A percentile compares a stretch with the other conserved stretches of the same genome.
Conservation (phyloP, 345 rosid genomes). For the Luvunga scandens region DNA sequence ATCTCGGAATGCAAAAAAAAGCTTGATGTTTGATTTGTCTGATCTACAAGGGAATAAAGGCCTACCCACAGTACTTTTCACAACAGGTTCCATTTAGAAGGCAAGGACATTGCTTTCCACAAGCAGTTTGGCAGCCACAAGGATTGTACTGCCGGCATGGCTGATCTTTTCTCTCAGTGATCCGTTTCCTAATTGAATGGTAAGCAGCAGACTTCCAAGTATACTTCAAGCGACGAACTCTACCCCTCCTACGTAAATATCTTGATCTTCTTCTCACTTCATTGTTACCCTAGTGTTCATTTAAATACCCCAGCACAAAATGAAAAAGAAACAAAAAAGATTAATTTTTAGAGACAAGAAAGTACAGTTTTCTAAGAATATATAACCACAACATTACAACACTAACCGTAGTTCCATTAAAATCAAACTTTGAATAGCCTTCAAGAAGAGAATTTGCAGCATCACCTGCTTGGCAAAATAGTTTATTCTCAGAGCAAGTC, state of each 20-base stretch:
- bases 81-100: slow-evolving; percentile 95
- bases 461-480: slow-evolving; percentile 57
- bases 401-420: slow-evolving; percentile 71
- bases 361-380: background rate
- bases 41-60: slow-evolving; percentile 17
- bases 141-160: slow-evolving; percentile 99
- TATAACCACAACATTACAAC: background rate
- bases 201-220: slow-evolving; percentile 99
- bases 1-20: background rate
- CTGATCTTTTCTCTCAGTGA: slow-evolving; percentile 93
- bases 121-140: slow-evolving; percentile 86
- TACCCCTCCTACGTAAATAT: slow-evolving; percentile 89
- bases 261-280: slow-evolving; percentile 94
- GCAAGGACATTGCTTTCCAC: slow-evolving; percentile 93
- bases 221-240: slow-evolving; percentile 95
- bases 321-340: background rate
- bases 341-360: slow-evolving; percentile 1
- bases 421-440: slow-evolving; percentile 79
- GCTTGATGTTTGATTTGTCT: background rate
- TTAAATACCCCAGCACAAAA: slow-evolving; percentile 12
- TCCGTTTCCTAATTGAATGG: slow-evolving; percentile 91
- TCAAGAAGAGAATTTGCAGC: slow-evolving; percentile 63
- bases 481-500: slow-evolving; percentile 64
- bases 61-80: slow-evolving; percentile 99
- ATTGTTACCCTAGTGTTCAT: slow-evolving; percentile 53